A percentile compares a stretch with the other conserved stretches of the same genome.
Evolutionary conservation across 2,329 filamentous ascomycete genomes (phyloP).

Genomic region (Diaporthe sp.): DNA sequence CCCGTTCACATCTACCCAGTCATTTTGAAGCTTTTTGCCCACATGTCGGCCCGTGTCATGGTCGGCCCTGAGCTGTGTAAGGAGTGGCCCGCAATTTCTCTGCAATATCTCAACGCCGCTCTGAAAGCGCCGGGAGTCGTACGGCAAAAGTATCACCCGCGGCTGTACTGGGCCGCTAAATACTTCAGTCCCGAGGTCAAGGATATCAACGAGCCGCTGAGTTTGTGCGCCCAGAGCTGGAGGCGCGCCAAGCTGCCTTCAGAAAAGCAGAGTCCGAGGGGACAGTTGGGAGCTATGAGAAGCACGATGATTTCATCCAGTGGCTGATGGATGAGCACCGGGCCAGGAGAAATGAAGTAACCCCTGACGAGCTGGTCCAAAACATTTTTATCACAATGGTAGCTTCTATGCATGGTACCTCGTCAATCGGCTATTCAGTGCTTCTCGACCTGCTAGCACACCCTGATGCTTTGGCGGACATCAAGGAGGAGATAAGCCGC

Average conservation of each 20-base stretch:
- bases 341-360: conserved; percentile 35
- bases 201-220: conserved; percentile 33
- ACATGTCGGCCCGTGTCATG: conserved; percentile 39
- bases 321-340: conserved; percentile 38
- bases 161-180: conserved; percentile 37
- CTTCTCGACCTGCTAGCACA: conserved; percentile 33
- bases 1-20: conserved; percentile 3
- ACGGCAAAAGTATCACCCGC: conserved; percentile 35
- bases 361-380: conserved; percentile 35
- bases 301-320: conserved; percentile 38
- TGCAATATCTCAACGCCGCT: conserved; percentile 35
- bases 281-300: conserved; percentile 21
- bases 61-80: conserved; percentile 37
- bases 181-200: conserved; percentile 37
- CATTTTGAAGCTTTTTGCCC: conserved; percentile 1
- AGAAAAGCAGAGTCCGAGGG: not conserved
- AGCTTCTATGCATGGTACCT: conserved; percentile 36
- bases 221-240: conserved; percentile 36
- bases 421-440: conserved; percentile 10
- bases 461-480: conserved; percentile 32
- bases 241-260: conserved; percentile 31
- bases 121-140: conserved; percentile 36
- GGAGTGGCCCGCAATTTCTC: conserved; percentile 35
- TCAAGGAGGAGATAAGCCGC: conserved; percentile 36
- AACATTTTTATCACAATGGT: conserved; percentile 39